Evolutionary conservation across 192 early-diverging fungal species (phyloP).

Genomic region (Mortierella antarctica): DNA sequence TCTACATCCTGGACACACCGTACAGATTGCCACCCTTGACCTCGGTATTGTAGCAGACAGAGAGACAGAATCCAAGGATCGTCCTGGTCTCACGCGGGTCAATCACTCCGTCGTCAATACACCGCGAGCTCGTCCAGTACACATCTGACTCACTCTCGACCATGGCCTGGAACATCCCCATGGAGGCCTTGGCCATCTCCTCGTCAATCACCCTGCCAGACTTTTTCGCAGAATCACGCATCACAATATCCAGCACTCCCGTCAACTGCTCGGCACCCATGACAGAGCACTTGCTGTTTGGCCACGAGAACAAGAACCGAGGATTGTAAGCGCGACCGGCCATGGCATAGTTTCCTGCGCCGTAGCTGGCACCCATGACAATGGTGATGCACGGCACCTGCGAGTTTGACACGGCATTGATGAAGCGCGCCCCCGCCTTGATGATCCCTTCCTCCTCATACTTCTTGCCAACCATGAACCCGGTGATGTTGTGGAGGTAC

Average conservation of each 20-base stretch:
- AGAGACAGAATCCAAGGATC: constrained; percentile 69
- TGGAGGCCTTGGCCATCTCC: constrained; percentile 56
- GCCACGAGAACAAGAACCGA: constrained; percentile 73
- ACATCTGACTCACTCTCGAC: constrained; percentile 71
- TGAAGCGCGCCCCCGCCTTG: constrained; percentile 73
- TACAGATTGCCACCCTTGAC: constrained; percentile 70
- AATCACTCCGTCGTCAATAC: constrained; percentile 73
- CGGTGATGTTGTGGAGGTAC: constrained; percentile 75
- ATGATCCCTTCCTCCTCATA: constrained; percentile 77
- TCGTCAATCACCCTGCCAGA: constrained; percentile 64
- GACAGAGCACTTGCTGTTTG: constrained; percentile 72
- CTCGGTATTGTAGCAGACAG: constrained; percentile 63
- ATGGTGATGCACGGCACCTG: constrained; percentile 68
- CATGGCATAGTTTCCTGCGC: constrained; percentile 79
- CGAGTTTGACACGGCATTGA: constrained; percentile 74
- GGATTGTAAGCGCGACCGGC: constrained; percentile 73
- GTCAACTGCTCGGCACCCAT: constrained; percentile 77
- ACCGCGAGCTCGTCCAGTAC: constrained; percentile 68
- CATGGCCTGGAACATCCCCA: constrained; percentile 59
- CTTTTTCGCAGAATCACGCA: constrained; percentile 66
- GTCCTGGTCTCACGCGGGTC: constrained; percentile 69
- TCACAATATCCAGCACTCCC: constrained; percentile 72
- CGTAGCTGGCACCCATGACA: constrained; percentile 74
- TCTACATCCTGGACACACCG: constrained; percentile 72
- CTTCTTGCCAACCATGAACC: constrained; percentile 75